These are phyloP conservation scores for Calonectria fujianensis DNA, from an alignment of 2,329 filamentous ascomycete species.

Conservation along the genomic window DNA sequence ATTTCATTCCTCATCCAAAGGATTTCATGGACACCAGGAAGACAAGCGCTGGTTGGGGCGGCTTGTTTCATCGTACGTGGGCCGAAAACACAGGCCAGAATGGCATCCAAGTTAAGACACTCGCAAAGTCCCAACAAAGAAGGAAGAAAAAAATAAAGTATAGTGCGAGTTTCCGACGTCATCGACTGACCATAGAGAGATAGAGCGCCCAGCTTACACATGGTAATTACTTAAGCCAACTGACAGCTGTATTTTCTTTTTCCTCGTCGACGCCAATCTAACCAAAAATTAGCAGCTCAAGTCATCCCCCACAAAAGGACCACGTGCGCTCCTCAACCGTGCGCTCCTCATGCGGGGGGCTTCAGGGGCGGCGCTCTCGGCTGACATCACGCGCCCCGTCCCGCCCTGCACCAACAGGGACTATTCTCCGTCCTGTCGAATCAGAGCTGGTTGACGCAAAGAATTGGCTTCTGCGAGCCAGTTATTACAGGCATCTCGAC, in stretches of 20 bases:
- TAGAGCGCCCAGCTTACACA: background rate
- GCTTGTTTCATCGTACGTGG: background rate
- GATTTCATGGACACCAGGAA: background rate
- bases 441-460: background rate
- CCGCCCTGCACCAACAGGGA: constrained; percentile 1
- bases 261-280: background rate
- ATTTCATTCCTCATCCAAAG: background rate
- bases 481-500: background rate
- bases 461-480: background rate
- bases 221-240: background rate
- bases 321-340: constrained; percentile 15
- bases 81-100: background rate
- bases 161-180: background rate
- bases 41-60: background rate
- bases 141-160: background rate
- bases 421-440: constrained; percentile 6
- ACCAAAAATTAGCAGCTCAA: constrained; percentile 23
- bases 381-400: constrained; percentile 27
- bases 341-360: constrained; percentile 1
- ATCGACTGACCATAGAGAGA: background rate
- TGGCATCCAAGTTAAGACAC: background rate
- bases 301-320: constrained; percentile 7
- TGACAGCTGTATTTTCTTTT: background rate
- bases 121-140: background rate
- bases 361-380: constrained; percentile 24